These are phyloP conservation scores for Penicillium sp. DNA, from an alignment of 2,329 filamentous ascomycete species.

Conservation along the genomic window DNA sequence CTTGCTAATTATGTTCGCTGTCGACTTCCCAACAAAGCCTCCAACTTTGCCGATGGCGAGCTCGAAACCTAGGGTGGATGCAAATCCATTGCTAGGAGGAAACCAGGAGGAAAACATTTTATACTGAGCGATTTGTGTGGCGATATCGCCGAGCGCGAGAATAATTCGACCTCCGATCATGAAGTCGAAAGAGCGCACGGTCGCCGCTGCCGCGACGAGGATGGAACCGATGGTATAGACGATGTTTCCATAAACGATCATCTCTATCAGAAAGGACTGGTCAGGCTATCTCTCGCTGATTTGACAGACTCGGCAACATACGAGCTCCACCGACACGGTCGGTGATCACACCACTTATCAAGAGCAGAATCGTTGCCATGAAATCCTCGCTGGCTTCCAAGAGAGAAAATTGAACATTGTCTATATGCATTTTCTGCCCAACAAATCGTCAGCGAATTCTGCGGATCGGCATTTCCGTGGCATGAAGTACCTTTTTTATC, in stretches of 20 bases:
- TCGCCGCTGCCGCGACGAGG: constrained; percentile 57
- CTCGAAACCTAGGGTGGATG: constrained; percentile 60
- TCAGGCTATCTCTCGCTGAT: not conserved
- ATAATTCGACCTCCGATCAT: constrained; percentile 59
- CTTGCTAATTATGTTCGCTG: constrained; percentile 58
- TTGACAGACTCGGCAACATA: constrained; percentile 17
- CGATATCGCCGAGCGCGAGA: constrained; percentile 59
- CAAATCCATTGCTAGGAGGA: constrained; percentile 59
- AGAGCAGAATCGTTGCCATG: constrained; percentile 57
- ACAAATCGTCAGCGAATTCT: not conserved
- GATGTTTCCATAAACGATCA: constrained; percentile 61
- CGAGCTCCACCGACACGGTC: constrained; percentile 59
- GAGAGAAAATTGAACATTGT: constrained; percentile 59
- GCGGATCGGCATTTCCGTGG: not conserved
- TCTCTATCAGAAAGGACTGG: constrained; percentile 28
- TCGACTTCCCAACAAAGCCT: constrained; percentile 58
- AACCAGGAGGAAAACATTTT: constrained; percentile 66
- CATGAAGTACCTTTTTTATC: constrained; percentile 50
- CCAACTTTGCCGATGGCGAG: constrained; percentile 61
- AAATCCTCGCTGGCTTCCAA: constrained; percentile 62
- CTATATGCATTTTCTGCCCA: constrained; percentile 51
- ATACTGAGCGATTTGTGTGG: constrained; percentile 63
- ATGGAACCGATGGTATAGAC: constrained; percentile 59
- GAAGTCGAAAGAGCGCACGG: constrained; percentile 56
- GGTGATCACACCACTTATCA: constrained; percentile 55